These are phyloP conservation scores for Lactarius akahatsu DNA, from an alignment of 768 basidiomycete species.

Conservation along the genomic window DNA sequence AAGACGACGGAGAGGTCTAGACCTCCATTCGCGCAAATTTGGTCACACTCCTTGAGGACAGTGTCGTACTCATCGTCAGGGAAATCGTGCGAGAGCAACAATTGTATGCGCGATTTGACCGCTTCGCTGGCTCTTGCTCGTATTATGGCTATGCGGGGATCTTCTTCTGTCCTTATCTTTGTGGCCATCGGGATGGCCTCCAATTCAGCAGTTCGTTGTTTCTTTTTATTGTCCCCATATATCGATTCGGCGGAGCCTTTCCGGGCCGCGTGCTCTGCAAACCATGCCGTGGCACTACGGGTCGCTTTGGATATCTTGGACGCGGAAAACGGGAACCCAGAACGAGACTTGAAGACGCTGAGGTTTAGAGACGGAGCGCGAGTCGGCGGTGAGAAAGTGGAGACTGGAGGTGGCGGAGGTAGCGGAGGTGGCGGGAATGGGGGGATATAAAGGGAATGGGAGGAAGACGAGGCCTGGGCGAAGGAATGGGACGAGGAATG, in stretches of 20 bases:
- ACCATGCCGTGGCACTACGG: conserved; percentile 10
- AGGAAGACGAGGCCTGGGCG: not conserved
- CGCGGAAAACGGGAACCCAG: conserved; percentile 7
- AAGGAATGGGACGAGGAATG: not conserved
- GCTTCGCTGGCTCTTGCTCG: conserved; percentile 4
- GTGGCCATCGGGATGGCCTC: not conserved
- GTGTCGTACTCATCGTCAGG: conserved; percentile 33
- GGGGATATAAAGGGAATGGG: not conserved
- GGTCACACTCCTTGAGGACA: conserved; percentile 60
- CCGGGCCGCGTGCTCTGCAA: not conserved
- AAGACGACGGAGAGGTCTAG: conserved; percentile 54
- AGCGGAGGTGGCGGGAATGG: not conserved
- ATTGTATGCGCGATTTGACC: conserved; percentile 12
- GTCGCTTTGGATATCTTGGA: not conserved
- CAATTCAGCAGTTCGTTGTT: not conserved
- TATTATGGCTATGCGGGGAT: not conserved
- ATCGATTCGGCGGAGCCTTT: not conserved
- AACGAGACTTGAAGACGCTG: conserved; percentile 5
- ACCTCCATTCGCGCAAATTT: conserved; percentile 51
- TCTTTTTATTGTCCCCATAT: not conserved
- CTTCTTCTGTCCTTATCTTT: not conserved
- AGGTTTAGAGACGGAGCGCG: not conserved
- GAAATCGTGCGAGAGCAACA: conserved; percentile 41
- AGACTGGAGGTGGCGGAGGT: not conserved
- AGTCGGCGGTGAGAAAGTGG: not conserved